Conservation (phyloP, 2,329 filamentous ascomycete genomes). For the Dryadomyces quercivorus region DNA sequence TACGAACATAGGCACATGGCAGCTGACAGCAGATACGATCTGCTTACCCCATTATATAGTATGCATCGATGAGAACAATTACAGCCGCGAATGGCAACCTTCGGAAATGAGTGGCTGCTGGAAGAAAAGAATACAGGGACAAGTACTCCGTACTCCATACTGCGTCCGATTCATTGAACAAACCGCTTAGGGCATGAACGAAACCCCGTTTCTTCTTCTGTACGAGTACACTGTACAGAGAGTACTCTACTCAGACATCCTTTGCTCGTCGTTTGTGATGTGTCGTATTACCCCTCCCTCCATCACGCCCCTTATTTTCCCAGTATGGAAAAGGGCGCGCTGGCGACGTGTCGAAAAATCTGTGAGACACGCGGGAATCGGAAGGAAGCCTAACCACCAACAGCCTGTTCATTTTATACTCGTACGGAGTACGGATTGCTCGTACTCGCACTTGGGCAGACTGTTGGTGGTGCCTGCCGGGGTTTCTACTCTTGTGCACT, state of each 20-base stretch:
- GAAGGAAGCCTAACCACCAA: background rate
- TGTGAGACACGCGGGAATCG: background rate
- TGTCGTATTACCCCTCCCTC: background rate
- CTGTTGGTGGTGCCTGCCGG: too few relatives aligned
- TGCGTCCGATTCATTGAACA: too few relatives aligned
- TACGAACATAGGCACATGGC: background rate
- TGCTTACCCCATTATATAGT: too few relatives aligned
- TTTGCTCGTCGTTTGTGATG: background rate
- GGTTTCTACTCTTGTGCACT: background rate
- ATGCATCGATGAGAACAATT: too few relatives aligned
- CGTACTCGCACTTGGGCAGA: too few relatives aligned
- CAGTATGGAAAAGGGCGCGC: background rate
- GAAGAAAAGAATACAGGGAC: too few relatives aligned
- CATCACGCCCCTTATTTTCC: slow-evolving; percentile 1
- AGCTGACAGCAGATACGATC: too few relatives aligned
- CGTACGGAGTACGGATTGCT: too few relatives aligned
- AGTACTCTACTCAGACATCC: background rate
- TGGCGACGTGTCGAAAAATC: background rate
- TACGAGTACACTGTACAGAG: background rate
- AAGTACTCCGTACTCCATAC: too few relatives aligned
- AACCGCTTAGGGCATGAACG: too few relatives aligned
- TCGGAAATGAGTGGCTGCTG: too few relatives aligned
- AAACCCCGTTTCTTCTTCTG: background rate
- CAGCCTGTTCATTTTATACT: background rate
- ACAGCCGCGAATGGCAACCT: too few relatives aligned